Conservation (phyloP, 1,284 basidiomycete species). For the Papiliotrema nemorosa region DNA sequence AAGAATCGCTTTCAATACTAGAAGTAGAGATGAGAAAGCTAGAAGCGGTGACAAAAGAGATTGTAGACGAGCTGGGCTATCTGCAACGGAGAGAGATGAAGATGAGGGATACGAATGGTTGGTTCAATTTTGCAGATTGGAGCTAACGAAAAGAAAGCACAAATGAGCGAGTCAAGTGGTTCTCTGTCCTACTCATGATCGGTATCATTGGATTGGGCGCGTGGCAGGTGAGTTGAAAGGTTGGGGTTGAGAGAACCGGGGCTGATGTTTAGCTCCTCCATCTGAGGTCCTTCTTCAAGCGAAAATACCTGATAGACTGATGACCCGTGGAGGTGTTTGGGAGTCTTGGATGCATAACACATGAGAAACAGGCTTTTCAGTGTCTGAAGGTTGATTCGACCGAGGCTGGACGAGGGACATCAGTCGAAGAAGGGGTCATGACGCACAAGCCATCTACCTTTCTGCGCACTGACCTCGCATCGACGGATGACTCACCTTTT, state of each 20-base stretch:
- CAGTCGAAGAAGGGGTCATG: too few species aligned
- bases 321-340: background rate
- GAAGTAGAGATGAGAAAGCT: slow-evolving; percentile 98
- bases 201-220: slow-evolving; percentile 77
- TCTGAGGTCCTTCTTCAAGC: slow-evolving; percentile 88
- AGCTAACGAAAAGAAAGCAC: slow-evolving; percentile 69
- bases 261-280: slow-evolving; percentile 65
- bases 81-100: slow-evolving; percentile 82
- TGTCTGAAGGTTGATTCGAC: too few species aligned
- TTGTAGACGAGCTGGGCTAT: slow-evolving; percentile 90
- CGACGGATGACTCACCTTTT: background rate
- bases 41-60: slow-evolving; percentile 89
- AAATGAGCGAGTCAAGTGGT: slow-evolving; percentile 83
- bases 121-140: slow-evolving; percentile 41
- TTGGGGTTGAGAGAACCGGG: too few species aligned
- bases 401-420: too few species aligned
- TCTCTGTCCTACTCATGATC: slow-evolving; percentile 81
- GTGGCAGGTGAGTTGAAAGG: slow-evolving; percentile 67
- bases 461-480: background rate
- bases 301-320: slow-evolving; percentile 94
- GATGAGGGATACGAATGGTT: slow-evolving; percentile 90
- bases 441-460: background rate
- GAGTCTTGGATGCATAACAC: background rate
- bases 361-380: too few species aligned
- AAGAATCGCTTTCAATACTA: slow-evolving; percentile 89